Base-by-base conservation (phyloP, 176 grass and related monocot genomes). In the Metroxylon sagu region DNA sequence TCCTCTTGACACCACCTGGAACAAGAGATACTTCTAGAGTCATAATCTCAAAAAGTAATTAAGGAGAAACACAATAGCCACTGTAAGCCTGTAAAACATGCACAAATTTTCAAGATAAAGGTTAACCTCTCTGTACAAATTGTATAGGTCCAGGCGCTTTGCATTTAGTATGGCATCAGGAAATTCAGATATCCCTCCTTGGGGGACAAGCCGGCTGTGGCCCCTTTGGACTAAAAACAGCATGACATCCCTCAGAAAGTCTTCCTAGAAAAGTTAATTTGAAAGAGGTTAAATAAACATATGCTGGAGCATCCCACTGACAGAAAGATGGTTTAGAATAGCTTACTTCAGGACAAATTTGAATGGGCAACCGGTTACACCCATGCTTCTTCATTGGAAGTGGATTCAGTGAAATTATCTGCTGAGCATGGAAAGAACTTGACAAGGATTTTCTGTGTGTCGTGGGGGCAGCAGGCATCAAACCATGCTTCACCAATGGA, bases 371-470 rank as follows among this genome's bases (percentile, higher is more conserved):
- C 52, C 93, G 71, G 58, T 83, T 69, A 76, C 93, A 98, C 31
- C 82, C 87, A 64, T 98, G 93, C 76, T 98, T 98, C 79, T 92
- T 98, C 82, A 98, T 76, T 70, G 87, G 93, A 56, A 98, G 54
- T 53, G 93, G 85, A 77, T 98, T 98, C 49, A 98, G 66, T 28
- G 89, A 77, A 82, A 85, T 83, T 21, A 83, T 69, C 63, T 85
- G 80, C 27, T 84, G 85, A 23, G 52, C 55, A 74, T 90, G 87
- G 16, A 75, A 72, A 6, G 82, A 79, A 31, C 71, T 79, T 23
- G 83, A 85, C 25, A 62, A 65, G 49, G 87, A 85, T 92, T 98
- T 98, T 80, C 81, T 88, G 29, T 90, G 82, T 16, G 79, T 70
- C 28, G 62, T 39, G 28, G 79, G 77, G 48, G 74, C 77, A 57